Percentiles rank a stretch among this genome's conserved stretches.
These are phyloP conservation scores for Xylaria sp. DNA, from an alignment of 2,329 filamentous ascomycete genomes.

Conservation along the genomic window DNA sequence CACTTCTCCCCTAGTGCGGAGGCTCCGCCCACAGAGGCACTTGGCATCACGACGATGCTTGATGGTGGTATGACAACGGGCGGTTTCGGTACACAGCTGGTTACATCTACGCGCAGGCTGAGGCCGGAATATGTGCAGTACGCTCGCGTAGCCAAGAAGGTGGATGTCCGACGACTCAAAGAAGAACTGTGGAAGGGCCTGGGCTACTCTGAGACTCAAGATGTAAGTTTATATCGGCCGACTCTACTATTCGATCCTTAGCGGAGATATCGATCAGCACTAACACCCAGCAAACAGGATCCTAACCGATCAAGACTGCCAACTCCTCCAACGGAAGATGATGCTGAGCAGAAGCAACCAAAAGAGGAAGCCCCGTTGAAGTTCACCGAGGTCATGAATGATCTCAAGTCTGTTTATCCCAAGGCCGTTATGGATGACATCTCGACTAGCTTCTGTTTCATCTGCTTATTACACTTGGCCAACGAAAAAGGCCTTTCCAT, in stretches of 20 bases:
- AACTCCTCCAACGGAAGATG: constrained; percentile 37
- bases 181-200: constrained; percentile 74
- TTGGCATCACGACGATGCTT: constrained; percentile 57
- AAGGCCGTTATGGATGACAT: constrained; percentile 90
- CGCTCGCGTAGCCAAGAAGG: constrained; percentile 72
- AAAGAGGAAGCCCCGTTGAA: constrained; percentile 64
- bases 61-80: constrained; percentile 56
- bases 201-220: constrained; percentile 56
- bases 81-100: constrained; percentile 69
- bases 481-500: constrained; percentile 91
- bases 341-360: constrained; percentile 39
- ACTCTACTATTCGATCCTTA: no score
- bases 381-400: constrained; percentile 93
- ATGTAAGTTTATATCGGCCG: constrained; percentile 48
- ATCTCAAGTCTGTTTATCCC: constrained; percentile 83
- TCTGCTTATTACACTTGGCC: constrained; percentile 86
- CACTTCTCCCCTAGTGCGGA: constrained; percentile 73
- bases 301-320: constrained; percentile 39
- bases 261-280: no score
- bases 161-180: constrained; percentile 71
- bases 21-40: constrained; percentile 51
- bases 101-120: constrained; percentile 67
- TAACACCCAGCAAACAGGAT: constrained; percentile 32
- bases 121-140: constrained; percentile 74
- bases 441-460: constrained; percentile 92